A percentile compares a stretch with the other conserved stretches of the same genome.
These are phyloP conservation scores for Lactarius pseudohatsudake DNA, from an alignment of 768 basidiomycete genomes.

Conservation along the genomic window DNA sequence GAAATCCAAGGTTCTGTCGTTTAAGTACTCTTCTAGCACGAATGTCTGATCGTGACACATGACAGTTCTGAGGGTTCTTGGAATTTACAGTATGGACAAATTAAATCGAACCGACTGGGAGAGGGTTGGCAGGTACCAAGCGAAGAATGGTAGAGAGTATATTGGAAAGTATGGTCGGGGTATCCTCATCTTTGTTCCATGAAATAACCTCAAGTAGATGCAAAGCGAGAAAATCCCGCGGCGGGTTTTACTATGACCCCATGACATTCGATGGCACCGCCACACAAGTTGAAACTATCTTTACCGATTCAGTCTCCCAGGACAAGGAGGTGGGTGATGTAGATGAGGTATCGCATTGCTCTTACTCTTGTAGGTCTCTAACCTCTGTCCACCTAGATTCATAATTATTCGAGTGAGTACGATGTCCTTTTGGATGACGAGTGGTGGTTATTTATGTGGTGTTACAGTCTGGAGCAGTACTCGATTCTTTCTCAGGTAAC, in stretches of 20 bases:
- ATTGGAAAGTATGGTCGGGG: conserved; percentile 3
- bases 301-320: not conserved
- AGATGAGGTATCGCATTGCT: conserved; percentile 13
- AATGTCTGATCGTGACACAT: not conserved
- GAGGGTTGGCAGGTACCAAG: conserved; percentile 5
- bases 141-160: conserved; percentile 6
- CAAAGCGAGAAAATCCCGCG: conserved; percentile 1
- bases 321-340: not conserved
- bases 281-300: not conserved
- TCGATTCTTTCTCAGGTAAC: conserved; percentile 19
- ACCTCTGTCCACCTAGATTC: conserved; percentile 1
- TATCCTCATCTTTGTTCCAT: too few species aligned
- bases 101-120: conserved; percentile 22
- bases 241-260: conserved; percentile 7
- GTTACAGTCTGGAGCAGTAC: conserved; percentile 23
- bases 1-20: conserved; percentile 19
- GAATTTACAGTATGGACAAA: conserved; percentile 15
- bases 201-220: conserved; percentile 19
- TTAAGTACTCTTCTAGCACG: not conserved
- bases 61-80: conserved; percentile 14
- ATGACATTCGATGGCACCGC: not conserved
- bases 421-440: not conserved
- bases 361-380: not conserved
- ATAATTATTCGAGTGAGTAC: conserved; percentile 20
- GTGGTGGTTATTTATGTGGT: not conserved